phyloP scores from a whole-genome alignment of 495 filamentous ascomycete species.

The Saxophila tyrrhenica region DNA sequence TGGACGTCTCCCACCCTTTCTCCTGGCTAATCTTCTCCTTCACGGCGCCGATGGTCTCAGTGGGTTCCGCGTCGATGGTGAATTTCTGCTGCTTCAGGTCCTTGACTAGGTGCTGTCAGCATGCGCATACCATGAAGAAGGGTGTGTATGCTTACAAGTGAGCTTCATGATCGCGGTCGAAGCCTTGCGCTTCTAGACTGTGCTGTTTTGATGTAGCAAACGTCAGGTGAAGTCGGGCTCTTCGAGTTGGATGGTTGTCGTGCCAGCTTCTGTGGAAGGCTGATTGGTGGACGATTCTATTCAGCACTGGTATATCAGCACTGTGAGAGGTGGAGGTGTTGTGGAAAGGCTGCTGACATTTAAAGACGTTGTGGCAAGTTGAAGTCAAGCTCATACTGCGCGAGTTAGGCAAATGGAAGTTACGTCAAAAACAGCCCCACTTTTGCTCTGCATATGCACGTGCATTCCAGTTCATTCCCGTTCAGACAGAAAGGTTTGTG shows the following conservation, averaged over 20 bases:
- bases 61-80: constrained; percentile 81
- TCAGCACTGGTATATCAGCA: too few species aligned
- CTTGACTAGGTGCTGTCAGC: constrained; percentile 39
- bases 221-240: neutral
- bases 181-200: neutral
- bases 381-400: too few species aligned
- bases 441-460: too few species aligned
- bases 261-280: too few species aligned
- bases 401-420: too few species aligned
- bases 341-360: too few species aligned
- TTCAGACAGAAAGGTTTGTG: too few species aligned
- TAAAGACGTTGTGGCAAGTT: neutral
- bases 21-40: constrained; percentile 82
- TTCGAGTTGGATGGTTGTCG: too few species aligned
- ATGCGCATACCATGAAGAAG: constrained; percentile 66
- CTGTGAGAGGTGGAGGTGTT: neutral
- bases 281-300: too few species aligned
- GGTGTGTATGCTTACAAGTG: neutral
- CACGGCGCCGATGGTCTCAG: constrained; percentile 73
- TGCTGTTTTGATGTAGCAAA: too few species aligned
- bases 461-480: too few species aligned
- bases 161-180: constrained; percentile 11
- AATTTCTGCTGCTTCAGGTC: constrained; percentile 99
- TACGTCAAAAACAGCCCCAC: too few species aligned
- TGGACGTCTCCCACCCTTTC: constrained; percentile 81